Evolutionary conservation across 768 basidiomycete species (phyloP).

Genomic region (Lyophyllum semitale): DNA sequence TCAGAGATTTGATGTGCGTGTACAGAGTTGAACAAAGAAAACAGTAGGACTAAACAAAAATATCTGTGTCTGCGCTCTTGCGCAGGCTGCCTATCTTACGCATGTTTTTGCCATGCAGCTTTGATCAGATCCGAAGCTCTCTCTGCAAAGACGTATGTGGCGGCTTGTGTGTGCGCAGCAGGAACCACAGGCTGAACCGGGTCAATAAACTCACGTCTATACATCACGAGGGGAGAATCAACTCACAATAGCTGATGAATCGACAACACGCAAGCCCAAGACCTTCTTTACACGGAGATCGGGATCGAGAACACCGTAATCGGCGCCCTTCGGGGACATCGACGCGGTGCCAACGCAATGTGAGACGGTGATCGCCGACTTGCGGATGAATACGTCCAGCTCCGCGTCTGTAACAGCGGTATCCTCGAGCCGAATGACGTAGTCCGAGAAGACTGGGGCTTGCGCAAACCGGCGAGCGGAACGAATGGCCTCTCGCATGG

Average conservation of each 20-base stretch:
- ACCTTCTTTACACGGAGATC: conserved; percentile 39
- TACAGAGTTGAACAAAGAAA: too few species aligned
- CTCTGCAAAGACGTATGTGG: conserved; percentile 1
- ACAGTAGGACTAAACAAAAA: too few species aligned
- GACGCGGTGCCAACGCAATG: conserved; percentile 35
- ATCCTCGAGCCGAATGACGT: conserved; percentile 20
- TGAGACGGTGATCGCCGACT: conserved; percentile 26
- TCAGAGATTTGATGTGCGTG: too few species aligned
- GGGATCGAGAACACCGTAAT: conserved; percentile 37
- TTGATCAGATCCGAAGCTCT: conserved; percentile 9
- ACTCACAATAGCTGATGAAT: conserved; percentile 37
- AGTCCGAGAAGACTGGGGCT: conserved; percentile 27
- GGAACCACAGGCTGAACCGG: not conserved
- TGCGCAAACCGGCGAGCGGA: conserved; percentile 22
- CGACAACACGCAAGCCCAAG: conserved; percentile 37
- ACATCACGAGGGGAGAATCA: not conserved
- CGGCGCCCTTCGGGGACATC: conserved; percentile 30
- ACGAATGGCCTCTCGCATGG: conserved; percentile 29
- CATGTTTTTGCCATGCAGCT: conserved; percentile 6
- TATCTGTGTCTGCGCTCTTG: too few species aligned
- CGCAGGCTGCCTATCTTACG: too few species aligned
- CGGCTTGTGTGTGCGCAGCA: conserved; percentile 2
- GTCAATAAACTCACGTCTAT: not conserved
- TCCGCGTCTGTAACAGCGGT: conserved; percentile 31
- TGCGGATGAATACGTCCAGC: conserved; percentile 27